These are phyloP conservation scores for Flaveria floridana DNA, from an alignment of 140 eudicot species.

Conservation along the genomic window DNA sequence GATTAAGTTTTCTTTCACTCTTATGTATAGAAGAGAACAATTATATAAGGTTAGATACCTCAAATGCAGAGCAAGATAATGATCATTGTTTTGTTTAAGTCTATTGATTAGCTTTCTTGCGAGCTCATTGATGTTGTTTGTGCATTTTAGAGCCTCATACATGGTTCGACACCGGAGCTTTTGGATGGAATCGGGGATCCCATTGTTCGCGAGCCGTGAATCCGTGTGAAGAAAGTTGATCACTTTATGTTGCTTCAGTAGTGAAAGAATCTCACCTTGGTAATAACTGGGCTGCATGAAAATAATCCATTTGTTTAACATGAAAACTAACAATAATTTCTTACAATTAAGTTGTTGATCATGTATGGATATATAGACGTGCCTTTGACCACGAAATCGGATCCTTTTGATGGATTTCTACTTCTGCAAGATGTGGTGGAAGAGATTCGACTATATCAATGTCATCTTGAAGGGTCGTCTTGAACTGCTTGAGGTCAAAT, in stretches of 20 bases:
- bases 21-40: not conserved
- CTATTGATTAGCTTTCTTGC: constrained; percentile 46
- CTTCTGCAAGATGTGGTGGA: constrained; percentile 40
- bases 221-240: constrained; percentile 58
- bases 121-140: constrained; percentile 48
- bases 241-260: constrained; percentile 51
- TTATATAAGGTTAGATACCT: constrained; percentile 41
- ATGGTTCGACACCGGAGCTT: constrained; percentile 79
- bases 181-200: constrained; percentile 60
- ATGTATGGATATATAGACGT: constrained; percentile 18
- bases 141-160: constrained; percentile 63
- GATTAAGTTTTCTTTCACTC: no score
- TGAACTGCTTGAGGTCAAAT: constrained; percentile 68
- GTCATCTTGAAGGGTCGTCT: constrained; percentile 49
- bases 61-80: constrained; percentile 77
- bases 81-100: constrained; percentile 42
- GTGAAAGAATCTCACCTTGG: constrained; percentile 41
- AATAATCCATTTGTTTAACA: not conserved
- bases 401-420: constrained; percentile 43
- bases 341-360: not conserved
- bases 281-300: constrained; percentile 65
- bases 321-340: not conserved
- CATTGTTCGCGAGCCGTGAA: constrained; percentile 75
- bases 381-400: constrained; percentile 92
- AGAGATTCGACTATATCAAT: constrained; percentile 63